These are phyloP conservation scores for Balakata baccata DNA, from an alignment of 345 rosid species.

Conservation along the genomic window DNA sequence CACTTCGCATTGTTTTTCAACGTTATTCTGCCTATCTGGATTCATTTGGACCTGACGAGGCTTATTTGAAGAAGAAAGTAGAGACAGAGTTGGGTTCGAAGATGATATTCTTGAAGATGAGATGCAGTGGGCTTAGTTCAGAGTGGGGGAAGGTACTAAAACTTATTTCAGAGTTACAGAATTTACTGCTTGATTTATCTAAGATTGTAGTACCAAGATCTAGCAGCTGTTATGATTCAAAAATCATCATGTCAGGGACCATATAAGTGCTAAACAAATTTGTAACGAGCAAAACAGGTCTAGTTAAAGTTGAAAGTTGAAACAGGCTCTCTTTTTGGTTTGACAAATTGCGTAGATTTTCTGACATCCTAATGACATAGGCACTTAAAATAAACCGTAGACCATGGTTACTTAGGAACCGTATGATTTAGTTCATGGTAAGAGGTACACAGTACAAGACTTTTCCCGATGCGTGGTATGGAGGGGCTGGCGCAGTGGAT, in stretches of 20 bases:
- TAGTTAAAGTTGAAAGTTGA: not conserved
- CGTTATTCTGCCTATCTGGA: constrained; percentile 63
- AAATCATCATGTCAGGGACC: not conserved
- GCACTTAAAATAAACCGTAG: not conserved
- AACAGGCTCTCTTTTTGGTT: not conserved
- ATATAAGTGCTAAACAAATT: not conserved
- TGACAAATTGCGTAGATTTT: not conserved
- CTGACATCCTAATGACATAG: not conserved
- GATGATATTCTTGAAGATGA: constrained; percentile 97
- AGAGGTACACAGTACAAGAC: too few relatives aligned
- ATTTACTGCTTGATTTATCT: not conserved
- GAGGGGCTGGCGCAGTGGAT: too few relatives aligned
- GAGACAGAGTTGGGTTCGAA: constrained; percentile 89
- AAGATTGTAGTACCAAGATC: not conserved
- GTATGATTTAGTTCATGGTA: too few relatives aligned
- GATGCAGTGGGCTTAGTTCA: constrained; percentile 78
- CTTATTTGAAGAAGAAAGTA: constrained; percentile 76
- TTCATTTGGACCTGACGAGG: constrained; percentile 73
- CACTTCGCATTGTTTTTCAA: constrained; percentile 53
- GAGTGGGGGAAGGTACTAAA: constrained; percentile 88
- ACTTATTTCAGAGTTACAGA: not conserved
- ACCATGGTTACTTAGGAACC: too few relatives aligned
- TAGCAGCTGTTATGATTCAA: not conserved
- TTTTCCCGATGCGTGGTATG: too few relatives aligned
- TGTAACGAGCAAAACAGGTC: not conserved